Conservation (phyloP, 148 eudicot genomes). For the Diospyros kaki region DNA sequence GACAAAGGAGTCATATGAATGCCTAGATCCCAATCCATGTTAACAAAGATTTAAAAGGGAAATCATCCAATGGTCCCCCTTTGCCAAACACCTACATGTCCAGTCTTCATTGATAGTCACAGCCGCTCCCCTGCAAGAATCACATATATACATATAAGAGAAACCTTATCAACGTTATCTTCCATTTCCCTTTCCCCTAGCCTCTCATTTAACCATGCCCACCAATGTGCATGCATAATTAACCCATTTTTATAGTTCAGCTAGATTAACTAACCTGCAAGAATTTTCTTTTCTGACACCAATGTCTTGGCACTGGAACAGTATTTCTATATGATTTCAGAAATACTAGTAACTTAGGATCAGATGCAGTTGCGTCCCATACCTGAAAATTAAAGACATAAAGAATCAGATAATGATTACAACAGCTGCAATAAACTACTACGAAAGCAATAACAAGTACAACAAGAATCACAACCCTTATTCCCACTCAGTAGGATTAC, state of each 20-base stretch:
- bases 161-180: constrained; percentile 58
- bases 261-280: constrained; percentile 60
- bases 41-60: constrained; percentile 31
- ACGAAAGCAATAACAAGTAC: too few species aligned
- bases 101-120: constrained; percentile 74
- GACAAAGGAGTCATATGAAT: constrained; percentile 8
- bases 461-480: too few species aligned
- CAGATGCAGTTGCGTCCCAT: constrained; percentile 93
- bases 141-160: constrained; percentile 96
- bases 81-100: constrained; percentile 77
- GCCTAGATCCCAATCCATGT: constrained; percentile 45
- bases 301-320: constrained; percentile 96
- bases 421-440: background rate
- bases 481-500: too few species aligned
- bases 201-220: constrained; percentile 18
- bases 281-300: constrained; percentile 94
- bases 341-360: constrained; percentile 81
- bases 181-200: constrained; percentile 42
- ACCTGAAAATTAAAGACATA: constrained; percentile 41
- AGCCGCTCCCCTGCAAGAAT: constrained; percentile 98
- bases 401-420: background rate
- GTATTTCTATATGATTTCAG: constrained; percentile 88
- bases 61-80: constrained; percentile 50
- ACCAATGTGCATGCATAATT: constrained; percentile 23
- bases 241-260: constrained; percentile 7